Conservation (phyloP, 805 yeast genomes). For the Candida dajiaensis region DNA sequence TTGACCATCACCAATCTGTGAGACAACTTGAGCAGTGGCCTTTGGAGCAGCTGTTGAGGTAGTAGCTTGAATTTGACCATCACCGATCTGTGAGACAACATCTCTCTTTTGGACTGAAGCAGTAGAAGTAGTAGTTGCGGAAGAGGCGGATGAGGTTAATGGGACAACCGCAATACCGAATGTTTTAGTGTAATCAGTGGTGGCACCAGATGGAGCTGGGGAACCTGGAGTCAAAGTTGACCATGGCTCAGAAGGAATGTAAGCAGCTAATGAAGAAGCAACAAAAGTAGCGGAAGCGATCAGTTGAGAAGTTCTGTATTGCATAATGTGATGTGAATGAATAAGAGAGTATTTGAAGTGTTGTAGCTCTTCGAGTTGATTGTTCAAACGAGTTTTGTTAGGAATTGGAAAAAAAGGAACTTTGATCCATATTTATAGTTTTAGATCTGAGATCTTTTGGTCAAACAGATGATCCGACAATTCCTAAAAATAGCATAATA, state of each 20-base stretch:
- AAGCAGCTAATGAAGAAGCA: constrained; percentile 48
- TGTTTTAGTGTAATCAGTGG: constrained; percentile 30
- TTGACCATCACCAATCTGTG: constrained; percentile 27
- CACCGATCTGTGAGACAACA: constrained; percentile 22
- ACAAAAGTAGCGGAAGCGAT: constrained; percentile 41
- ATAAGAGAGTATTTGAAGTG: not conserved
- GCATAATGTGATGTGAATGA: constrained; percentile 28
- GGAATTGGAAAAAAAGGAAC: not conserved
- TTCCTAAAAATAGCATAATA: not conserved
- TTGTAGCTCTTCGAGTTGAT: not conserved
- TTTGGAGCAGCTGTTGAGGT: constrained; percentile 10
- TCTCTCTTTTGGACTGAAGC: constrained; percentile 19
- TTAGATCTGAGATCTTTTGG: not conserved
- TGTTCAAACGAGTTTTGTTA: not conserved
- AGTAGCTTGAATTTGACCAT: constrained; percentile 29
- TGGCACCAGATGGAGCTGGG: constrained; percentile 31
- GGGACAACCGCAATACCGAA: constrained; percentile 40
- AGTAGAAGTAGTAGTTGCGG: constrained; percentile 25
- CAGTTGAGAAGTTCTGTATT: constrained; percentile 33
- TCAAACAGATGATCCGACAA: not conserved
- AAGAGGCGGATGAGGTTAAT: constrained; percentile 24
- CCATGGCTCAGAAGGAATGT: constrained; percentile 53
- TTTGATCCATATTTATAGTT: not conserved
- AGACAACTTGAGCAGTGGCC: constrained; percentile 20
- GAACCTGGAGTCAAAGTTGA: constrained; percentile 36